Evolutionary conservation across 768 basidiomycete species (phyloP).

Genomic region (Phylloporus scabripes): DNA sequence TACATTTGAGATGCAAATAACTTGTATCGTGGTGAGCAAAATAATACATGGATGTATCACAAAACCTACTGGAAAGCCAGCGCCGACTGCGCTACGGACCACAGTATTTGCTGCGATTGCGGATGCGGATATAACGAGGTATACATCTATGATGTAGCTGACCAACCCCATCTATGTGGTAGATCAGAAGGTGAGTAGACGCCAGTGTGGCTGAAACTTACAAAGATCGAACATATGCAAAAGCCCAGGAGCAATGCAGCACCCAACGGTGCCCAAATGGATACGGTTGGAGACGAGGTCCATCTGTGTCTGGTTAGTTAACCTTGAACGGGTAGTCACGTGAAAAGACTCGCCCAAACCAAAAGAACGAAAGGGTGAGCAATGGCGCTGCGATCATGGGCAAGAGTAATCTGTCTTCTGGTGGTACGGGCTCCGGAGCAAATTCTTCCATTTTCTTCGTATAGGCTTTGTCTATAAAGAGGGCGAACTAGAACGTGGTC

Average conservation of each 20-base stretch:
- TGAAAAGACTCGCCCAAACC: conserved; percentile 45
- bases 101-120: conserved; percentile 52
- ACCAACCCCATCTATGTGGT: conserved; percentile 41
- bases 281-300: conserved; percentile 51
- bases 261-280: conserved; percentile 49
- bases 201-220: conserved; percentile 27
- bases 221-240: conserved; percentile 49
- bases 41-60: not conserved
- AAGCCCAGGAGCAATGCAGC: conserved; percentile 49
- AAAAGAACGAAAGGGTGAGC: conserved; percentile 53
- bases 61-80: conserved; percentile 38
- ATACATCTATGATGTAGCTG: conserved; percentile 61
- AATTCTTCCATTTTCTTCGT: conserved; percentile 37
- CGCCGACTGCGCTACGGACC: conserved; percentile 48
- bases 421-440: conserved; percentile 50
- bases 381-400: conserved; percentile 48
- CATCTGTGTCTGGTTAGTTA: conserved; percentile 34
- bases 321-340: not conserved
- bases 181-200: not conserved
- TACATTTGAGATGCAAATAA: conserved; percentile 58
- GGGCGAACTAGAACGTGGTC: conserved; percentile 34
- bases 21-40: conserved; percentile 11
- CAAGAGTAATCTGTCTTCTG: conserved; percentile 51
- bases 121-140: conserved; percentile 49
- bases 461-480: conserved; percentile 47